Base-by-base conservation (phyloP, 2,329 filamentous ascomycete genomes). In the Colletotrichum theobromicola region DNA sequence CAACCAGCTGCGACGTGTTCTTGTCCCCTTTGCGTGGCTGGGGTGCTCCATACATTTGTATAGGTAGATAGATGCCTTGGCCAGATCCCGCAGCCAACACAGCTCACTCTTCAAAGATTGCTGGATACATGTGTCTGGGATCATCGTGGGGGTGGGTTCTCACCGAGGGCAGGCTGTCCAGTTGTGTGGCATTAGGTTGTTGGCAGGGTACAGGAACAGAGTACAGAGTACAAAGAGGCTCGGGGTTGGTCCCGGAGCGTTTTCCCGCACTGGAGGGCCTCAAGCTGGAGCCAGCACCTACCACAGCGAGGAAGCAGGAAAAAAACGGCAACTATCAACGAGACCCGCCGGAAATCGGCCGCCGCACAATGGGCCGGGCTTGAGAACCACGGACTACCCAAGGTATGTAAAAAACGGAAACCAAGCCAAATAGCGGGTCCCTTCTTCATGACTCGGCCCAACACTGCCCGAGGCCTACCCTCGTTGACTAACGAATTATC, bases 381-480 rank as follows among this genome's bases (percentile, higher is more conserved):
- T 46, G 21, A 46, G 18, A 46, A 42, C 37, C 37, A 42, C 37
- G 37, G 18, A 42, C 37, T 18, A 42, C 37, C 13, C 16, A 30
- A 60, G 24, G 13, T 28, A 24, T 13, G 35, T n/a, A 50, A 42
- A n/a, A n/a, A n/a, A n/a, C n/a, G n/a, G n/a, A n/a, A 24, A 18
- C 57, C 65, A 35, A 67, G 26, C 60, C 12, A 30, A 60, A 32
- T 35, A 46, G 61, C 55, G 42, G 37, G 35, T 21, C 32, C 30
- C 34, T 12, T 42, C 13, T 18, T 62, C 62, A 72, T 74, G 72
- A 72, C 68, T 74, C 72, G 72, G 72, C 62, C 62, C 68, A 72
- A 72, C 57, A 72, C 46, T 35, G 26, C 46, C 72, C 72, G 72
- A 74, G 68, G 72, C 55, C 57, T 71, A 57, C 18, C 67, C 68